These are phyloP conservation scores for Aureobasidium sp. DNA, from an alignment of 2,329 filamentous ascomycete genomes.

Conservation along the genomic window DNA sequence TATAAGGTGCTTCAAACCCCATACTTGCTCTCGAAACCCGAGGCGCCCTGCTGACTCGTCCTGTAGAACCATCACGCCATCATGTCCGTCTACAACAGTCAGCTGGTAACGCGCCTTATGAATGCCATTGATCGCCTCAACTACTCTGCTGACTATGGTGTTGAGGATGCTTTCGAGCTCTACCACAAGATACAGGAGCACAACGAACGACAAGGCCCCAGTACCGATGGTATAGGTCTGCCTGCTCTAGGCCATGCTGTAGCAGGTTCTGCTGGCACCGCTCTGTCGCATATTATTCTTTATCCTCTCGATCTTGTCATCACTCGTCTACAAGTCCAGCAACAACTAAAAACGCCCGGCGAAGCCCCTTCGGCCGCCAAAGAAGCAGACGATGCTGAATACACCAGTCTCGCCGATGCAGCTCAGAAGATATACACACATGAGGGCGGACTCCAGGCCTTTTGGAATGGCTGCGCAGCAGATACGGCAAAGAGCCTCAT, in stretches of 20 bases:
- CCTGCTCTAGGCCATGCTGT: slow-evolving; percentile 75
- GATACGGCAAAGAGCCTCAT: slow-evolving; percentile 43
- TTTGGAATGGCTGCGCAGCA: slow-evolving; percentile 48
- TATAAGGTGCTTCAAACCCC: neutral
- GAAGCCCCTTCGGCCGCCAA: slow-evolving; percentile 28
- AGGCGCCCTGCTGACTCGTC: neutral
- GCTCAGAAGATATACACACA: slow-evolving; percentile 61
- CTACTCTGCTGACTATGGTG: slow-evolving; percentile 22
- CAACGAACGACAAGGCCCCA: slow-evolving; percentile 15
- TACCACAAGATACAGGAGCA: slow-evolving; percentile 25
- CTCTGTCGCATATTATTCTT: slow-evolving; percentile 67
- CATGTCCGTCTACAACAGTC: slow-evolving; percentile 22
- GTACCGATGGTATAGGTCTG: slow-evolving; percentile 40
- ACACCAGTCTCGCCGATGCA: slow-evolving; percentile 61
- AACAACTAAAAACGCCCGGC: slow-evolving; percentile 42
- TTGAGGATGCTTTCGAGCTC: slow-evolving; percentile 26
- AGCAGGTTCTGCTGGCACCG: slow-evolving; percentile 70
- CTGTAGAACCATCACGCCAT: neutral
- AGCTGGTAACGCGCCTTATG: slow-evolving; percentile 23
- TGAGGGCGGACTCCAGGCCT: slow-evolving; percentile 62
- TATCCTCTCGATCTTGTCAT: slow-evolving; percentile 80
- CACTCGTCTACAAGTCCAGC: slow-evolving; percentile 74
- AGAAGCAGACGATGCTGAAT: slow-evolving; percentile 40
- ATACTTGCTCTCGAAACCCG: neutral
- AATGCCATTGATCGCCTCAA: slow-evolving; percentile 16